Evolutionary conservation across 2,329 filamentous ascomycete species (phyloP).

Genomic region (Chrysosporium queenslandicum): DNA sequence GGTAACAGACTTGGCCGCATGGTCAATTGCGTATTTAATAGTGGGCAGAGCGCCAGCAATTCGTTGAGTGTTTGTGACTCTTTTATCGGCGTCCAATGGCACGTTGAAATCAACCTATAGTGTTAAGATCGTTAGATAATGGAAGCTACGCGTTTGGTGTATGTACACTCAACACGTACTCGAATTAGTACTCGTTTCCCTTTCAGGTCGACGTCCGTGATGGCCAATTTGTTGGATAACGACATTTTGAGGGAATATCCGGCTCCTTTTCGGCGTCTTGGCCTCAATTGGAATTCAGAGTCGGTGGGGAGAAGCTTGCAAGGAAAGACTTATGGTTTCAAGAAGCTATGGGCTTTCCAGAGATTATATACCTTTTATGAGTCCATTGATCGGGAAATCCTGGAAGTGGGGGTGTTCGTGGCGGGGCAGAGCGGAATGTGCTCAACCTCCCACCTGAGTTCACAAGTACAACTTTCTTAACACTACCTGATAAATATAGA

Average conservation of each 20-base stretch:
- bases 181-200: slow-evolving; percentile 96
- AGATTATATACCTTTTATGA: not conserved
- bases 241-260: slow-evolving; percentile 56
- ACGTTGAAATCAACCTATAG: slow-evolving; percentile 97
- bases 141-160: no score
- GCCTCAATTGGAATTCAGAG: not conserved
- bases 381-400: not conserved
- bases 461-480: no score
- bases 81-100: slow-evolving; percentile 82
- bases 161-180: slow-evolving; percentile 49
- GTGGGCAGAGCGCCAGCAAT: slow-evolving; percentile 92
- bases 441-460: no score
- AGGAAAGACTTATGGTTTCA: not conserved
- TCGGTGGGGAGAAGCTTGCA: no score
- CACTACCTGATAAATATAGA: no score
- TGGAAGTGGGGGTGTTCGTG: not conserved
- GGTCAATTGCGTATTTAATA: slow-evolving; percentile 84
- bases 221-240: slow-evolving; percentile 95
- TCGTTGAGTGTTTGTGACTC: slow-evolving; percentile 96
- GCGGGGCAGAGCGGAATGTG: not conserved
- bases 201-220: slow-evolving; percentile 93
- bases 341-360: not conserved
- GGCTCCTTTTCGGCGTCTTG: not conserved
- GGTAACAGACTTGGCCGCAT: slow-evolving; percentile 84
- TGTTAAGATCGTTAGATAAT: slow-evolving; percentile 12